Percentiles rank a stretch among this genome's conserved stretches.
These are phyloP conservation scores for Medicago arabica DNA, from an alignment of 306 rosid genomes.

Conservation along the genomic window DNA sequence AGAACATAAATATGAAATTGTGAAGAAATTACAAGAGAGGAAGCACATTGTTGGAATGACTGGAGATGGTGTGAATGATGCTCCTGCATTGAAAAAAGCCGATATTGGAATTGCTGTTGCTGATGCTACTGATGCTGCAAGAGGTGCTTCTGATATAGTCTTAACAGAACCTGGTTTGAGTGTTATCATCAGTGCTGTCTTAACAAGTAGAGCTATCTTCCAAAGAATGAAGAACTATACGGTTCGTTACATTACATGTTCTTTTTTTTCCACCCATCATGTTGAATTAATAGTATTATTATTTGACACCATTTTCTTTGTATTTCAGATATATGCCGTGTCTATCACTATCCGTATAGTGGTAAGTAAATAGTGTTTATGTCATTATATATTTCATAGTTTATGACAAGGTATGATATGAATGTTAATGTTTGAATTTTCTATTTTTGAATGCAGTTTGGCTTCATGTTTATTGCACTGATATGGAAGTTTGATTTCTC, in stretches of 20 bases:
- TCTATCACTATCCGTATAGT: conserved; percentile 99
- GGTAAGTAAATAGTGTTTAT: conserved; percentile 58
- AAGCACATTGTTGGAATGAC: conserved; percentile 99
- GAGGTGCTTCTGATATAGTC: conserved; percentile 96
- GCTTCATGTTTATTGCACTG: conserved; percentile 91
- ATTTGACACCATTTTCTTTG: conserved; percentile 11
- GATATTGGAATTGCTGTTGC: conserved; percentile 99
- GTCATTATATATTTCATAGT: background rate
- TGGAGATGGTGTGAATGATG: conserved; percentile 99
- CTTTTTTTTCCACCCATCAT: background rate
- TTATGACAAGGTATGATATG: background rate
- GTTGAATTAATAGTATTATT: background rate
- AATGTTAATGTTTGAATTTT: conserved; percentile 19
- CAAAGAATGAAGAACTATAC: conserved; percentile 99
- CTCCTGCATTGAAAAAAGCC: conserved; percentile 96
- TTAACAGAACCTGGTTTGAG: conserved; percentile 98
- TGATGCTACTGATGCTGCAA: conserved; percentile 98
- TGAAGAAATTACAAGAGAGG: conserved; percentile 92
- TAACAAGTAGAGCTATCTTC: conserved; percentile 96
- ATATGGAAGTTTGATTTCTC: conserved; percentile 98
- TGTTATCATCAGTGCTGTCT: conserved; percentile 96
- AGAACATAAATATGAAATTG: conserved; percentile 98
- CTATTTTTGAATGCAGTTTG: conserved; percentile 70
- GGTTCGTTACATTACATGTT: conserved; percentile 47
- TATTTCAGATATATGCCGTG: conserved; percentile 88